Evolutionary conservation across 495 filamentous ascomycete species (phyloP).

Genomic region (Recurvomyces mirabilis): DNA sequence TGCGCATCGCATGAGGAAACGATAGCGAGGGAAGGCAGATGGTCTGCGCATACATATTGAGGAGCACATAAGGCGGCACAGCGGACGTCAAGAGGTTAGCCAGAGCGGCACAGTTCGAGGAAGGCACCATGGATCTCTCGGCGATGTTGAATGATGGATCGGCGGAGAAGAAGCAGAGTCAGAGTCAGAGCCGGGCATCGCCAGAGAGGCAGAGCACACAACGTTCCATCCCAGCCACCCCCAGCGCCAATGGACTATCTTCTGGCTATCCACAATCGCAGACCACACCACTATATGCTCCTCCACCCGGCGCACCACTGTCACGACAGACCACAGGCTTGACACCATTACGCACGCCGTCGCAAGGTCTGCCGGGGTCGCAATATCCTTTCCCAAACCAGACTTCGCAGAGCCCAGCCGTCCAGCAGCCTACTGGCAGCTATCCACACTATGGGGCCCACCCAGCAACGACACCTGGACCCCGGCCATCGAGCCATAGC

Average conservation of each 20-base stretch:
- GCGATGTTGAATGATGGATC: conserved; percentile 17
- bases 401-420: conserved; percentile 37
- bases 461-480: conserved; percentile 20
- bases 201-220: background rate
- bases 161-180: conserved; percentile 2
- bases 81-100: background rate
- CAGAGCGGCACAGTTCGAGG: background rate
- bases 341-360: conserved; percentile 37
- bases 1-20: too few species aligned
- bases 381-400: conserved; percentile 45
- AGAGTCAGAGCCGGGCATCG: background rate
- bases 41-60: too few species aligned
- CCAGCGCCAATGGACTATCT: conserved; percentile 2
- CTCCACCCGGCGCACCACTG: conserved; percentile 1
- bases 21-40: too few species aligned
- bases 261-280: background rate
- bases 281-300: background rate
- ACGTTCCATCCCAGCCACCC: background rate
- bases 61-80: too few species aligned
- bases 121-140: conserved; percentile 12
- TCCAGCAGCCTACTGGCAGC: conserved; percentile 19
- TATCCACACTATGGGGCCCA: conserved; percentile 35
- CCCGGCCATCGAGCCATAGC: conserved; percentile 4
- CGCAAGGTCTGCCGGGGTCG: conserved; percentile 37
- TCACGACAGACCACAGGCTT: conserved; percentile 10